Conservation (phyloP, 169 alveolate species). For the Neospora caninum region DNA sequence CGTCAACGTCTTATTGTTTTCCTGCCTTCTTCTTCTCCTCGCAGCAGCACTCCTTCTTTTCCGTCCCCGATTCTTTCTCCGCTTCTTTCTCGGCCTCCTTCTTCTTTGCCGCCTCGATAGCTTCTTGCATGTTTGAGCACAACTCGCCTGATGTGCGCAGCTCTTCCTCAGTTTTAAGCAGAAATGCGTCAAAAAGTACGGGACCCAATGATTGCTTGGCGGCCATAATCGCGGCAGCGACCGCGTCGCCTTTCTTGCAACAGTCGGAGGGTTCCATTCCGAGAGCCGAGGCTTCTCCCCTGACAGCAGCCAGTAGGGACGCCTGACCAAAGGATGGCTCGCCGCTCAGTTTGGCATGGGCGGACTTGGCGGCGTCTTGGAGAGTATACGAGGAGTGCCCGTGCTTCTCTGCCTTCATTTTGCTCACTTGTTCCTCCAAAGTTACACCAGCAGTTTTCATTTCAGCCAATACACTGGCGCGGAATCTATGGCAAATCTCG, state of each 20-base stretch:
- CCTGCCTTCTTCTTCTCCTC: too few species aligned
- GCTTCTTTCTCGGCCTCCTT: background rate
- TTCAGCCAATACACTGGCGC: background rate
- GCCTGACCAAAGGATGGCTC: background rate
- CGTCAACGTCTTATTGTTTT: too few species aligned
- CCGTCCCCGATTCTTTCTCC: background rate
- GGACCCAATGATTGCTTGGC: background rate
- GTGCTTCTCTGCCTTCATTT: background rate
- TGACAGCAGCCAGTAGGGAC: background rate
- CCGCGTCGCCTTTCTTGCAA: background rate
- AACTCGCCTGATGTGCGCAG: background rate
- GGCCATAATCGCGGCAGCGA: background rate
- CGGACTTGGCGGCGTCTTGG: background rate
- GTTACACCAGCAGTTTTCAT: background rate
- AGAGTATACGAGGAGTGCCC: background rate
- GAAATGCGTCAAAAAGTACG: too few species aligned
- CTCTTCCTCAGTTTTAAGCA: background rate
- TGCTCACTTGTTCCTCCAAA: background rate
- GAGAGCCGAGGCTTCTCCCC: background rate
- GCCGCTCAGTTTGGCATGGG: background rate
- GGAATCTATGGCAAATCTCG: background rate
- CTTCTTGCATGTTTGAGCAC: background rate
- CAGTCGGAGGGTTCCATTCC: background rate
- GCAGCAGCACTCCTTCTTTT: background rate
- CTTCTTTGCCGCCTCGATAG: background rate